Evolutionary conservation across 208 protist genomes (phyloP).

Genomic region (Phytomonas sp.): DNA sequence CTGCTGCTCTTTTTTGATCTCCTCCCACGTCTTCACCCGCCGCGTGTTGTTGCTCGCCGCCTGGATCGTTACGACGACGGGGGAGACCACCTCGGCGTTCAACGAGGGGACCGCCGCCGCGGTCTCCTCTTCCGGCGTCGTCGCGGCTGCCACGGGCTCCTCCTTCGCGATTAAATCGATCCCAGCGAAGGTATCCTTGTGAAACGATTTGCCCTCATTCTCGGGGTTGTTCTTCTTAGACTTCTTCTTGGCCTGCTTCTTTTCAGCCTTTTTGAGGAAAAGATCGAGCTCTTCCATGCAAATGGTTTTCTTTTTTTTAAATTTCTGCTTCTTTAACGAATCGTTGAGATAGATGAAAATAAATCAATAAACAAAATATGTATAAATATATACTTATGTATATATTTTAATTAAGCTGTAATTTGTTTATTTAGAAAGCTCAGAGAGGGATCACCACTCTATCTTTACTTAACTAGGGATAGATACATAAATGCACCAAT

Average conservation of each 20-base stretch:
- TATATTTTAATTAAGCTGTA: too few species aligned
- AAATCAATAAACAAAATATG: too few species aligned
- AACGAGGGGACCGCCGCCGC: conserved; percentile 7
- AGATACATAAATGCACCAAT: too few species aligned
- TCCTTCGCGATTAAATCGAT: background rate
- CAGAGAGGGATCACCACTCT: too few species aligned
- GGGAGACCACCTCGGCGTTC: conserved; percentile 7
- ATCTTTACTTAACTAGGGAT: too few species aligned
- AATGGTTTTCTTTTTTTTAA: too few species aligned
- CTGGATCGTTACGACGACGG: conserved; percentile 14
- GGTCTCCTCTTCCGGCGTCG: background rate
- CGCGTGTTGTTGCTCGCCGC: conserved; percentile 18
- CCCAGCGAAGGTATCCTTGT: background rate
- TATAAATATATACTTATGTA: too few species aligned
- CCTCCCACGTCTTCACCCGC: conserved; percentile 52
- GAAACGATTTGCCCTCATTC: conserved; percentile 3
- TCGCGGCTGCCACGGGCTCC: conserved; percentile 2
- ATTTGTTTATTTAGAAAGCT: too few species aligned
- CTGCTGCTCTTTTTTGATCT: conserved; percentile 15
- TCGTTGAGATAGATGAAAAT: too few species aligned
- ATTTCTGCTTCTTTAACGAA: too few species aligned
- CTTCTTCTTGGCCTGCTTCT: conserved; percentile 55
- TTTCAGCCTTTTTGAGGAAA: conserved; percentile 20
- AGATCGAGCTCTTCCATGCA: conserved; percentile 32
- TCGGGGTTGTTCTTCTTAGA: conserved; percentile 13